A percentile compares a stretch with the other conserved stretches of the same genome.
These are phyloP conservation scores for Gossypium australe DNA, from an alignment of 345 rosid genomes.

Conservation along the genomic window DNA sequence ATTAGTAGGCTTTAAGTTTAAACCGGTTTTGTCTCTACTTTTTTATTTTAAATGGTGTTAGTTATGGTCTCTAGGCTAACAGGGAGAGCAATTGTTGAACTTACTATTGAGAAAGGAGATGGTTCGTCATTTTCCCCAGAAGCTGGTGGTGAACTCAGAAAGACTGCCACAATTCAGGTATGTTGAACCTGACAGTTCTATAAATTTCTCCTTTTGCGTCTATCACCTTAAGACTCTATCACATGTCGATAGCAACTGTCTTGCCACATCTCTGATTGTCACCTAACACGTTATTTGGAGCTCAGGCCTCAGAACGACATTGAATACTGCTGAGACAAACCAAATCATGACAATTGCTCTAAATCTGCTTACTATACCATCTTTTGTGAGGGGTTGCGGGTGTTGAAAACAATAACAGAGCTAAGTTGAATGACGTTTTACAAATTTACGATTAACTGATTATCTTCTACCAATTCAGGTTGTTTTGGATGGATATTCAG, in stretches of 20 bases:
- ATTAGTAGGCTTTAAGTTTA: not conserved
- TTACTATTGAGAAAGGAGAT: conserved; percentile 75
- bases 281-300: not conserved
- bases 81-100: conserved; percentile 80
- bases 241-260: not conserved
- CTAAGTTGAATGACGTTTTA: not conserved
- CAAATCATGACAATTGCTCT: not conserved
- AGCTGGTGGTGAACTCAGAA: conserved; percentile 69
- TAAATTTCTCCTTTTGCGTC: not conserved
- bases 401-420: not conserved
- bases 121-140: conserved; percentile 76
- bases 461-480: conserved; percentile 35
- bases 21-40: not conserved
- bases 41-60: conserved; percentile 4
- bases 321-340: conserved; percentile 1
- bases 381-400: not conserved
- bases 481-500: conserved; percentile 83
- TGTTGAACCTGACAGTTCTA: not conserved
- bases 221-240: not conserved
- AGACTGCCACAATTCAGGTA: conserved; percentile 76
- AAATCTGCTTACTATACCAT: not conserved
- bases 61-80: conserved; percentile 49
- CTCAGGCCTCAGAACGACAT: not conserved
- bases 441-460: not conserved
- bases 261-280: no score